phyloP scores from a whole-genome alignment of 2,329 filamentous ascomycete genomes.

The Lachnellula suecica region DNA sequence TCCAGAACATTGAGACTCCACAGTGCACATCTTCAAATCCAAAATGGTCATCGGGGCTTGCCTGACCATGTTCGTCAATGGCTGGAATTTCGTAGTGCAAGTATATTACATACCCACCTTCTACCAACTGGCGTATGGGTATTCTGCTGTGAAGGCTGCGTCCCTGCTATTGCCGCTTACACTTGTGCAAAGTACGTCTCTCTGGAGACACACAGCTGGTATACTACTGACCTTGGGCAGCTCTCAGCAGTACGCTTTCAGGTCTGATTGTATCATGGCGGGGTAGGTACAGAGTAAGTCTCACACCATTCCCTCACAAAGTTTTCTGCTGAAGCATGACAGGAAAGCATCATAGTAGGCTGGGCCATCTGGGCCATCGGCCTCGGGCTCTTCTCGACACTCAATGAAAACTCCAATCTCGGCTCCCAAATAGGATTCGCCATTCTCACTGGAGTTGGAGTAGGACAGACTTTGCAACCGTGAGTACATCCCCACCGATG shows the following conservation, averaged over 20 bases:
- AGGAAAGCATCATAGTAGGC: slow-evolving; percentile 50
- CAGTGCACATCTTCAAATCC: slow-evolving; percentile 52
- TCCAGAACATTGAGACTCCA: slow-evolving; percentile 3
- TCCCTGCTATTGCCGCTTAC: slow-evolving; percentile 43
- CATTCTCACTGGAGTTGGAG: slow-evolving; percentile 50
- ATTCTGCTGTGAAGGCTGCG: slow-evolving; percentile 41
- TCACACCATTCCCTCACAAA: neutral
- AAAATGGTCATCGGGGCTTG: slow-evolving; percentile 54
- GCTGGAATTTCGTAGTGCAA: slow-evolving; percentile 59
- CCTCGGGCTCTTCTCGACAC: slow-evolving; percentile 51
- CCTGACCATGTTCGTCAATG: slow-evolving; percentile 56
- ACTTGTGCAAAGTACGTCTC: slow-evolving; percentile 43
- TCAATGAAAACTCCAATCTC: slow-evolving; percentile 45
- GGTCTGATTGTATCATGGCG: slow-evolving; percentile 52
- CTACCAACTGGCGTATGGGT: slow-evolving; percentile 44
- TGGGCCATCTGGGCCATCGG: slow-evolving; percentile 52
- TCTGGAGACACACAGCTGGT: neutral
- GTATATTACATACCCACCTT: slow-evolving; percentile 42
- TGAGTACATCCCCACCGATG: neutral
- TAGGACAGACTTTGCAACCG: slow-evolving; percentile 52
- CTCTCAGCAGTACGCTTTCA: slow-evolving; percentile 38
- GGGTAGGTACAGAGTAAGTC: slow-evolving; percentile 45
- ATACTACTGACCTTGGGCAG: neutral
- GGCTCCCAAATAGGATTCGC: slow-evolving; percentile 55
- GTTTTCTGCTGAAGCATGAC: neutral